Evolutionary conservation across 129 eudicot genomes (phyloP).

Genomic region (Chrysanthemum lavandulifolium): DNA sequence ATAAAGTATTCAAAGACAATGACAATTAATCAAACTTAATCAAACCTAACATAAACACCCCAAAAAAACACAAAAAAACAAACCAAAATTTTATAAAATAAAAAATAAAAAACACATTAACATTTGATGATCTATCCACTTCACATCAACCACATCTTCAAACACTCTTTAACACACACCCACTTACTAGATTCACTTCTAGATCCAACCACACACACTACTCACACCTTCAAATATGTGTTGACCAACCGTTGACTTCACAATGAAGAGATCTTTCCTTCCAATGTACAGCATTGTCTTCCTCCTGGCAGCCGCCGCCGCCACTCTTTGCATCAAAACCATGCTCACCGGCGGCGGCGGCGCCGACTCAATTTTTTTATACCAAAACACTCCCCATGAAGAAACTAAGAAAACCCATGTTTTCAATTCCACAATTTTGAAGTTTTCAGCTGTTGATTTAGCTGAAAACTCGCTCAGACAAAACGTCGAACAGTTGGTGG

Average conservation of each 20-base stretch:
- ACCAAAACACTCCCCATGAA: slow-evolving; percentile 2
- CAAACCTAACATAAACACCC: background rate
- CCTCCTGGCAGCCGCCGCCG: slow-evolving; percentile 42
- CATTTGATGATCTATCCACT: slow-evolving; percentile 28
- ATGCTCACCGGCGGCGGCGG: slow-evolving; percentile 9
- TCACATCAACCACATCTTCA: slow-evolving; percentile 9
- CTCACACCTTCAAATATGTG: background rate
- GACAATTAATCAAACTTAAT: background rate
- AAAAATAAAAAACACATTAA: background rate
- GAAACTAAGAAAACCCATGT: slow-evolving; percentile 26
- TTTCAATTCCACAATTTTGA: slow-evolving; percentile 59
- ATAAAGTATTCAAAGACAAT: background rate
- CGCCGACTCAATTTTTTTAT: background rate
- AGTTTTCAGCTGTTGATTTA: slow-evolving; percentile 56
- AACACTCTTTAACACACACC: slow-evolving; percentile 18
- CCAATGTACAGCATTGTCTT: slow-evolving; percentile 51
- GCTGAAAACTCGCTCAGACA: slow-evolving; percentile 53
- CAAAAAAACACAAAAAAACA: background rate
- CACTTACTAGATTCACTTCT: slow-evolving; percentile 25
- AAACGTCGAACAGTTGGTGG: slow-evolving; percentile 68
- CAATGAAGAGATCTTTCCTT: slow-evolving; percentile 59
- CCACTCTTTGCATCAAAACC: slow-evolving; percentile 47
- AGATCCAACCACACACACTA: slow-evolving; percentile 23
- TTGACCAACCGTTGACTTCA: slow-evolving; percentile 21
- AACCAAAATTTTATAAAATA: background rate